A percentile compares a stretch with the other conserved stretches of the same genome.
These are phyloP conservation scores for Pterulicium gracile DNA, from an alignment of 1,284 basidiomycete genomes.

Conservation along the genomic window DNA sequence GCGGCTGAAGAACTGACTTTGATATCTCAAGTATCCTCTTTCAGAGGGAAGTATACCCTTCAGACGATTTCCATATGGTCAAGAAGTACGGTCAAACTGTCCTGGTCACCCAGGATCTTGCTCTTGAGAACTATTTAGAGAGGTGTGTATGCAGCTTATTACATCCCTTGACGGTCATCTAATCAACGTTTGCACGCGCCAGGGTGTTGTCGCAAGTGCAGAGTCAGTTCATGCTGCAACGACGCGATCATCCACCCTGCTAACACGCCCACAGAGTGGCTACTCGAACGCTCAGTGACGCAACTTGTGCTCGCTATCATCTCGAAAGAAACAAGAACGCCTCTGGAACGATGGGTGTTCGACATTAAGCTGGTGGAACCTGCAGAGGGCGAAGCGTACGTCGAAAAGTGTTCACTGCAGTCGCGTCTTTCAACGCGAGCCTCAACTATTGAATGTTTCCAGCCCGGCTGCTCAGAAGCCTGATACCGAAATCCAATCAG, in stretches of 20 bases:
- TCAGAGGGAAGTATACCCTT: slow-evolving; percentile 94
- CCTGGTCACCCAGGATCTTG: slow-evolving; percentile 88
- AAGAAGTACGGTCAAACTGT: slow-evolving; percentile 98
- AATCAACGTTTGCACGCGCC: no score
- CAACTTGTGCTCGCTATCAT: slow-evolving; percentile 95
- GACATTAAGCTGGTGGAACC: slow-evolving; percentile 78
- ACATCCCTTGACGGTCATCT: no score
- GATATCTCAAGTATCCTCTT: slow-evolving; percentile 73
- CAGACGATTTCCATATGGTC: slow-evolving; percentile 98
- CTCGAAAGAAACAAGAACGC: slow-evolving; percentile 84
- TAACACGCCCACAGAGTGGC: slow-evolving; percentile 59
- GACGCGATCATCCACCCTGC: slow-evolving; percentile 6
- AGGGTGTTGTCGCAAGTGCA: slow-evolving; percentile 89
- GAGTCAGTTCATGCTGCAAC: slow-evolving; percentile 38
- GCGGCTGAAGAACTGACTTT: slow-evolving; percentile 3
- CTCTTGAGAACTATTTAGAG: slow-evolving; percentile 85
- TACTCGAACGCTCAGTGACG: slow-evolving; percentile 81
- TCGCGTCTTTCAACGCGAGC: slow-evolving; percentile 5
- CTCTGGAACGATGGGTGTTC: slow-evolving; percentile 97
- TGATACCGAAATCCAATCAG: slow-evolving; percentile 91
- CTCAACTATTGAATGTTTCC: no score
- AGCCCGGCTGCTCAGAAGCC: slow-evolving; percentile 54
- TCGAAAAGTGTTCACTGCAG: slow-evolving; percentile 8
- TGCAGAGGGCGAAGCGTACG: slow-evolving; percentile 39
- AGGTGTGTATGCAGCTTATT: slow-evolving; percentile 51